phyloP scores from a whole-genome alignment of 345 rosid species.

The Dipteronia sinensis region DNA sequence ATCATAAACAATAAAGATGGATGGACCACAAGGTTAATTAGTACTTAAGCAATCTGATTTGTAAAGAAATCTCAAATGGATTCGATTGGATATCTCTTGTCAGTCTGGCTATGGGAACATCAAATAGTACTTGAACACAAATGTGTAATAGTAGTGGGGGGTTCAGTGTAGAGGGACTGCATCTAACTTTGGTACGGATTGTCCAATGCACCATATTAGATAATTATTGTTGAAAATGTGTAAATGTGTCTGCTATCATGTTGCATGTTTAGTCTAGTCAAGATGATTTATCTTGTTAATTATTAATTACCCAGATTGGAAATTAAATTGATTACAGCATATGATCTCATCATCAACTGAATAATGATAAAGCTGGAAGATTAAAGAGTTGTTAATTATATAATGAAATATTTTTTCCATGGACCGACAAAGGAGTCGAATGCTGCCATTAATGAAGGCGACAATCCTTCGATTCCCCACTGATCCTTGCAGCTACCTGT shows the following conservation, averaged over 20 bases:
- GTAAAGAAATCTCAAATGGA: constrained; percentile 12
- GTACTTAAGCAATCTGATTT: background rate
- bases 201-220: constrained; percentile 28
- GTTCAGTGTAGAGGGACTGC: constrained; percentile 54
- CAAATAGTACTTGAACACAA: constrained; percentile 1
- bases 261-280: constrained; percentile 62
- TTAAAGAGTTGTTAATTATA: background rate
- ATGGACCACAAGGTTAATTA: background rate
- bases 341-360: constrained; percentile 28
- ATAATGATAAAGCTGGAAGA: constrained; percentile 5
- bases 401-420: constrained; percentile 9
- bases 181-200: constrained; percentile 34
- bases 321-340: constrained; percentile 40
- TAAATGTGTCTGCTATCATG: constrained; percentile 39
- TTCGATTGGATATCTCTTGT: background rate
- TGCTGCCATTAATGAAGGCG: constrained; percentile 85
- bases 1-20: background rate
- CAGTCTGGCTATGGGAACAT: constrained; percentile 24
- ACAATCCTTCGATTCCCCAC: constrained; percentile 76
- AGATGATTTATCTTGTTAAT: constrained; percentile 43
- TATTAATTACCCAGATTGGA: constrained; percentile 46
- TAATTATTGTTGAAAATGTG: background rate
- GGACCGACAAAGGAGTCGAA: constrained; percentile 78
- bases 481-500: constrained; percentile 62
- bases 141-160: constrained; percentile 20